Evolutionary conservation across 1,139 yeast species (phyloP).

Genomic region (Zygoascus hellenicus): DNA sequence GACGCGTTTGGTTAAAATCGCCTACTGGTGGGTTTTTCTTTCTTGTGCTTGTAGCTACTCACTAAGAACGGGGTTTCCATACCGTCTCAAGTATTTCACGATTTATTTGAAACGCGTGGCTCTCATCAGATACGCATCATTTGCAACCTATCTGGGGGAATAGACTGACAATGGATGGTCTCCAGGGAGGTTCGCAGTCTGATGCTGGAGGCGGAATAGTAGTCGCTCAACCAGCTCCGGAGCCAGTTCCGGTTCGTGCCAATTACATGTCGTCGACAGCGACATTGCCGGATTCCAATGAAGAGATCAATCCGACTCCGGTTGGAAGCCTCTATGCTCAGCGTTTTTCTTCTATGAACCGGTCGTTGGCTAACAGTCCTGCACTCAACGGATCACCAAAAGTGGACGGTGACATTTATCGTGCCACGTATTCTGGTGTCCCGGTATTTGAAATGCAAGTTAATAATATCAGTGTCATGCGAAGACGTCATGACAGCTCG

Average conservation of each 20-base stretch:
- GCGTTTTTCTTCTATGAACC: constrained; percentile 5
- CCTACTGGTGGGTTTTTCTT: no score
- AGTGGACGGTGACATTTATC: constrained; percentile 13
- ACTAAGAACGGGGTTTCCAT: no score
- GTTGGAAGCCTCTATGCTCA: constrained; percentile 4
- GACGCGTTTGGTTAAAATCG: no score
- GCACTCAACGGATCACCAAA: constrained; percentile 9
- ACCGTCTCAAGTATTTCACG: no score
- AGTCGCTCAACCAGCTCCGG: neutral
- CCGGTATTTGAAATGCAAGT: constrained; percentile 85
- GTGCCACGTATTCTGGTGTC: constrained; percentile 26
- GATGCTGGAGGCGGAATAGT: neutral
- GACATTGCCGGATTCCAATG: constrained; percentile 9
- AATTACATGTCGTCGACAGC: constrained; percentile 13
- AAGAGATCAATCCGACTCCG: constrained; percentile 5
- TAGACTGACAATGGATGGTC: no score
- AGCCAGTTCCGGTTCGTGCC: constrained; percentile 9
- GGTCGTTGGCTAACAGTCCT: constrained; percentile 4
- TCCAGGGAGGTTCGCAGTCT: no score
- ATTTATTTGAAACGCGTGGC: no score
- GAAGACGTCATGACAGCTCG: constrained; percentile 73
- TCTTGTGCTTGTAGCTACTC: no score
- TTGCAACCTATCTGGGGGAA: no score
- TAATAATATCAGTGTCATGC: constrained; percentile 73
- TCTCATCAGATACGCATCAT: no score